Evolutionary conservation across 257 asterid species (phyloP).

Genomic region (Knoxia roxburghii): DNA sequence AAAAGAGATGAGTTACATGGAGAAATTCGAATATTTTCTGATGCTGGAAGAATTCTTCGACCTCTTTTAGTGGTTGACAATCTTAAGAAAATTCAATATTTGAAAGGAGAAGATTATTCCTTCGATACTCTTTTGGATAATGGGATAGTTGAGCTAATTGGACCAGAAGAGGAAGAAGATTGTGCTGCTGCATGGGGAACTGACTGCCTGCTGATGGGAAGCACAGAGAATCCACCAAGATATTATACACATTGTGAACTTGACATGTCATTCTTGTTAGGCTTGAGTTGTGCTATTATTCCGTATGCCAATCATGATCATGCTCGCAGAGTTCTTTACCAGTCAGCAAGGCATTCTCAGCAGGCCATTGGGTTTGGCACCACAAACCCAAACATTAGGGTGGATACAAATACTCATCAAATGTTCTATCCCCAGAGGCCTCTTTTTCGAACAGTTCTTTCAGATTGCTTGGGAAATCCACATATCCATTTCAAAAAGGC

Average conservation of each 20-base stretch:
- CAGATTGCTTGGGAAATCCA: slow-evolving; percentile 80
- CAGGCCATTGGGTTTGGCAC: slow-evolving; percentile 87
- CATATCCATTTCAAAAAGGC: slow-evolving; percentile 36
- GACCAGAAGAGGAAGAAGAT: slow-evolving; percentile 97
- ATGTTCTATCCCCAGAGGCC: slow-evolving; percentile 86
- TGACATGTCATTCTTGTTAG: slow-evolving; percentile 72
- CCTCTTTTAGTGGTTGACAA: slow-evolving; percentile 88
- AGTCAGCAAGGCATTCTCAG: slow-evolving; percentile 93
- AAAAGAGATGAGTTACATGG: slow-evolving; percentile 64
- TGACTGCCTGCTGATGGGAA: slow-evolving; percentile 46
- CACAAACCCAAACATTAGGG: slow-evolving; percentile 61
- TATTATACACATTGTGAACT: slow-evolving; percentile 83
- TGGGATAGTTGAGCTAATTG: slow-evolving; percentile 78
- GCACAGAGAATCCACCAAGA: slow-evolving; percentile 53
- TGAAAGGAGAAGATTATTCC: slow-evolving; percentile 50
- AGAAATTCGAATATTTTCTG: slow-evolving; percentile 85
- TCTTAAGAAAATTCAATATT: slow-evolving; percentile 42
- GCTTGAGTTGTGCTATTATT: slow-evolving; percentile 80
- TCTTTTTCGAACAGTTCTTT: slow-evolving; percentile 64
- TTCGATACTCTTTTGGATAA: slow-evolving; percentile 59
- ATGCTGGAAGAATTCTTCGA: slow-evolving; percentile 92
- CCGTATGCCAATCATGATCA: slow-evolving; percentile 94
- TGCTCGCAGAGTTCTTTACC: slow-evolving; percentile 85
- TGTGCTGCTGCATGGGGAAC: slow-evolving; percentile 83
- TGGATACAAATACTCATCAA: slow-evolving; percentile 77